Evolutionary conservation across 2,329 filamentous ascomycete genomes (phyloP), one percentile per base, ranked within the genome.

Genomic region (Aspergillus amoenus): DNA sequence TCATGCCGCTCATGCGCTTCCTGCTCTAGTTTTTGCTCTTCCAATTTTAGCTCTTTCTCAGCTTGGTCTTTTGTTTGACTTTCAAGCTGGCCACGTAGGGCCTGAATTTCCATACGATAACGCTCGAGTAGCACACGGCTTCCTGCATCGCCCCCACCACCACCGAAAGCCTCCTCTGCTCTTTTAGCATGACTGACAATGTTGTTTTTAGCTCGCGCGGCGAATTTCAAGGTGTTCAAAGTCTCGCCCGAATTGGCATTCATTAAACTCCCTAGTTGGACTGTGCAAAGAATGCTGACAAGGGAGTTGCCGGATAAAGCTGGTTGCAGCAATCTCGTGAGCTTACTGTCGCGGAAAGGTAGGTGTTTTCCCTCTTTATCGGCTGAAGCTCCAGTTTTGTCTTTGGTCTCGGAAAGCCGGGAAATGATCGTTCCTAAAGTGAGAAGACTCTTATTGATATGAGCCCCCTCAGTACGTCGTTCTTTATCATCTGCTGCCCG

Each of bases 371-470:
- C 88, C 64, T 96, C 90, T 69, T 92, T 93, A 67, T 95, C 91
- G 15, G 77, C 81, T 5, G 82, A 79, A 69, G 88, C 90, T 52
- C 83, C 84, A 56, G 89, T 83, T 73, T 92, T 93, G 42, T 96
- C 90, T 70, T 95, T 96, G 68, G 88, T 86, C 55, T 91, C 91
- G 1, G 93, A 95, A n/a, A 99, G 81, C 62, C 90, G 89, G 11
- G 91, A 90, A 71, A 99, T 97, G 68, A 99, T 94, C 1, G 91
- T 99, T 51, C 94, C 94, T 3, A 99, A 80, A 0, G 94, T 99
- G 57, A 99, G 84, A 69, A 99, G 78, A 73, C 92, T 97, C 78
- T 97, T 97, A 81, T 99, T 99, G 78, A 99, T 99, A 72, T 99
- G 94, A 12, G 93, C 93, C 61, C 94, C 94, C 76, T 99, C 94